Evolutionary conservation across 495 filamentous ascomycete genomes (phyloP).

Genomic region (Oidiodendron maius): DNA sequence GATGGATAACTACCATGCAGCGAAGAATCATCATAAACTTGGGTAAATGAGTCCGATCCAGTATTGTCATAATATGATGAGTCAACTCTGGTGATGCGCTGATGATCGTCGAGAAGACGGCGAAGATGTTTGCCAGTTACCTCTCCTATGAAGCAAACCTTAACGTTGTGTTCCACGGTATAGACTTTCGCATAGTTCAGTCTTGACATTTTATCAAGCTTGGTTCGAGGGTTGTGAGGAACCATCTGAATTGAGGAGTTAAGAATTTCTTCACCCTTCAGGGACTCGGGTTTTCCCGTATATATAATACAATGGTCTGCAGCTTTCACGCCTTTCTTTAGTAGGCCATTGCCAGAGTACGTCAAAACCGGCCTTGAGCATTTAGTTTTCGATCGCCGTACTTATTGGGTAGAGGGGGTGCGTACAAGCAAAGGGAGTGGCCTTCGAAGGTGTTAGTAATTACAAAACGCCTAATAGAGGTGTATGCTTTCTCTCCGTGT

Average conservation of each 20-base stretch:
- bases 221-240: background rate
- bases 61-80: too few relatives aligned
- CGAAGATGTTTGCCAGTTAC: too few relatives aligned
- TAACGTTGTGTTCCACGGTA: constrained; percentile 17
- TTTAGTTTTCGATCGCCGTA: background rate
- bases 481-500: background rate
- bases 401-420: background rate
- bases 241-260: constrained; percentile 10
- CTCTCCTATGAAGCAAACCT: constrained; percentile 15
- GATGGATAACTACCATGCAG: too few relatives aligned
- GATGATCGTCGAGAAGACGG: too few relatives aligned
- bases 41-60: too few relatives aligned
- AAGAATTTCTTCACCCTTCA: constrained; percentile 2
- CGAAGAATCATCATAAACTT: too few relatives aligned
- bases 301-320: constrained; percentile 19
- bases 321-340: background rate
- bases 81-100: too few relatives aligned
- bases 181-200: constrained; percentile 20
- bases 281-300: background rate
- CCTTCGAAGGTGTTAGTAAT: constrained; percentile 5
- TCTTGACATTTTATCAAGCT: constrained; percentile 8
- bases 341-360: background rate
- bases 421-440: constrained; percentile 13
- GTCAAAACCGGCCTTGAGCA: constrained; percentile 6
- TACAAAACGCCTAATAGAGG: constrained; percentile 16